phyloP scores from a whole-genome alignment of 306 rosid genomes.

The Cicer bijugum region DNA sequence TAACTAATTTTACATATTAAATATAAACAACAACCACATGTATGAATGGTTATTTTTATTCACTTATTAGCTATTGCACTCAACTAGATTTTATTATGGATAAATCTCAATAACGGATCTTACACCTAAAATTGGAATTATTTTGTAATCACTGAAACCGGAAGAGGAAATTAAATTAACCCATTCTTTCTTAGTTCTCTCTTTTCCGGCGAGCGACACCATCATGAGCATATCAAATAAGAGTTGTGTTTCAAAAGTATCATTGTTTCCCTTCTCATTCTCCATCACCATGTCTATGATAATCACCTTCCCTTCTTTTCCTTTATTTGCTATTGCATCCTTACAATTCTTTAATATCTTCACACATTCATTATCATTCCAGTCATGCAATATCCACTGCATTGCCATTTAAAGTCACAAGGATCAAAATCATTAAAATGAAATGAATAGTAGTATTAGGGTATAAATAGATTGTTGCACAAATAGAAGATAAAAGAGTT shows the following conservation, averaged over 20 bases:
- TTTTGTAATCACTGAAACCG: no score
- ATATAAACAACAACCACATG: no score
- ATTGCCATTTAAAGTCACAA: background rate
- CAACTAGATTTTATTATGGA: no score
- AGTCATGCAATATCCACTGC: background rate
- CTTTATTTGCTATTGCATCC: background rate
- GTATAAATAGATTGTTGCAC: background rate
- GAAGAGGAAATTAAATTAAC: no score
- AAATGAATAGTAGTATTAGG: background rate
- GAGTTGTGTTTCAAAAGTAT: background rate
- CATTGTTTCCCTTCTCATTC: background rate
- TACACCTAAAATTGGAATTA: no score
- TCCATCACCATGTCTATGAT: background rate
- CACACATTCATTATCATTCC: background rate
- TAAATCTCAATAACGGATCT: no score
- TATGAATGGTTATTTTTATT: no score
- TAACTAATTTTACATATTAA: no score
- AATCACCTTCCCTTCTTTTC: background rate
- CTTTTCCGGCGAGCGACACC: background rate
- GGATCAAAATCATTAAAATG: background rate
- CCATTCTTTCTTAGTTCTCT: no score
- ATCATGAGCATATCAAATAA: constrained; percentile 13
- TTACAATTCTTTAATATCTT: background rate
- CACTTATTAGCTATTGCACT: no score
- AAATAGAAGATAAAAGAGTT: no score